A percentile compares a stretch with the other conserved stretches of the same genome.
phyloP scores from a whole-genome alignment of 2,329 filamentous ascomycete species.

The Fusarium nisikadoi region DNA sequence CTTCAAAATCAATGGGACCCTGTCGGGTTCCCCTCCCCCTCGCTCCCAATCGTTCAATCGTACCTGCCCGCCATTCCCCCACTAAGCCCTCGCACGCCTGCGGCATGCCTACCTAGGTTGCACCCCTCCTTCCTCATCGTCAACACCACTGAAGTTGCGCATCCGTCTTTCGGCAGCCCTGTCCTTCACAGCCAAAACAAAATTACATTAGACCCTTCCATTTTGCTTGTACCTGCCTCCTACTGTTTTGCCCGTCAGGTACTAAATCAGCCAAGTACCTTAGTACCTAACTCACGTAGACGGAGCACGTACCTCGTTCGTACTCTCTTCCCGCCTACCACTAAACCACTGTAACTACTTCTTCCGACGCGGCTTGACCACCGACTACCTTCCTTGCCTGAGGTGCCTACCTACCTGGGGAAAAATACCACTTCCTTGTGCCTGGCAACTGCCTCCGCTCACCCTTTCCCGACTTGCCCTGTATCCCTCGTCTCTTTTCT shows the following conservation, averaged over 20 bases:
- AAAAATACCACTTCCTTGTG: conserved; percentile 39
- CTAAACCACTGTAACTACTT: conserved; percentile 20
- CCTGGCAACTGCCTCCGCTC: conserved; percentile 41
- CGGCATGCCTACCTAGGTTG: conserved; percentile 27
- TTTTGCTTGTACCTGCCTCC: conserved; percentile 35
- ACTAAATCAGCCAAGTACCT: conserved; percentile 21
- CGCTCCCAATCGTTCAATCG: conserved; percentile 40
- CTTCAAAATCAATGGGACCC: conserved; percentile 19
- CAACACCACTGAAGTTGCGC: conserved; percentile 12
- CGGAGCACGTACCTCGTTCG: conserved; percentile 36
- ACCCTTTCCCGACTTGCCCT: conserved; percentile 35
- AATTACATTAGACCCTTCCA: not conserved
- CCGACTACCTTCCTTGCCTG: conserved; percentile 18
- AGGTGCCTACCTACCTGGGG: not conserved
- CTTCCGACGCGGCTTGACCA: conserved; percentile 27
- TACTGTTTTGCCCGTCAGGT: conserved; percentile 31
- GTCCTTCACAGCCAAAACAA: conserved; percentile 22
- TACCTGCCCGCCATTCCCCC: conserved; percentile 38
- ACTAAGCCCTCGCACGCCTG: conserved; percentile 39
- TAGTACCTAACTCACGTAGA: conserved; percentile 19
- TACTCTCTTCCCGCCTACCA: conserved; percentile 35
- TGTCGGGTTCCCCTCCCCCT: conserved; percentile 39
- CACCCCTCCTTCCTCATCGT: conserved; percentile 41
- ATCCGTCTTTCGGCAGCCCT: conserved; percentile 30
- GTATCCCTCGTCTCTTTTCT: conserved; percentile 42